Evolutionary conservation across 1,284 basidiomycete species (phyloP).

Genomic region (Laetiporus sulphureus): DNA sequence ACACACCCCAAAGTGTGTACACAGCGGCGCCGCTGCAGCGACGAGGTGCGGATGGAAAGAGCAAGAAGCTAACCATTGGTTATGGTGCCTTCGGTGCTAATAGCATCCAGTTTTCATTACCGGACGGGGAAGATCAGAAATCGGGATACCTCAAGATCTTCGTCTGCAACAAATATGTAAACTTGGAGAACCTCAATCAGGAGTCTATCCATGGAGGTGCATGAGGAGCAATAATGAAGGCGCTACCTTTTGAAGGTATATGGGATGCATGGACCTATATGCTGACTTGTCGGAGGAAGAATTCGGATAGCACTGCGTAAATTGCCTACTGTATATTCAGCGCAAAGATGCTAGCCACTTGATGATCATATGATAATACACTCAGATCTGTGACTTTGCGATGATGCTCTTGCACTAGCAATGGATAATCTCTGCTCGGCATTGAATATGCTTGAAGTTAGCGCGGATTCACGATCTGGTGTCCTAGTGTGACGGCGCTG

Average conservation of each 20-base stretch:
- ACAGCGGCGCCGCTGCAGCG: constrained; percentile 3
- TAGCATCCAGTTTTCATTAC: constrained; percentile 7
- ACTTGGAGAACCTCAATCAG: constrained; percentile 1
- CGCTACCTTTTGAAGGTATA: background rate
- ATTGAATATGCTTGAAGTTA: no score
- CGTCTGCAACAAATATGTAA: constrained; percentile 2
- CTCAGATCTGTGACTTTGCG: no score
- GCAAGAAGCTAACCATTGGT: constrained; percentile 4
- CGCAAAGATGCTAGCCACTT: no score
- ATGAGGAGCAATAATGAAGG: background rate
- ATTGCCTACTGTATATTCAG: no score
- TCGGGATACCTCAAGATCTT: constrained; percentile 10
- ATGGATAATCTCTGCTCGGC: no score
- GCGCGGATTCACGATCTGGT: no score
- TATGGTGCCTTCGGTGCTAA: background rate
- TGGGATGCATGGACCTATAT: background rate
- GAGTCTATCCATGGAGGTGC: background rate
- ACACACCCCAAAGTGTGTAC: constrained; percentile 5
- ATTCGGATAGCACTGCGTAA: no score
- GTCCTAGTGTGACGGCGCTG: no score
- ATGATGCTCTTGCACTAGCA: no score
- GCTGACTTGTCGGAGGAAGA: background rate
- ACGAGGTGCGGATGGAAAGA: background rate
- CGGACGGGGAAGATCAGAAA: constrained; percentile 1
- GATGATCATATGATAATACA: no score